phyloP scores from a whole-genome alignment of 805 yeast species.

The Yarrowia sp. region DNA sequence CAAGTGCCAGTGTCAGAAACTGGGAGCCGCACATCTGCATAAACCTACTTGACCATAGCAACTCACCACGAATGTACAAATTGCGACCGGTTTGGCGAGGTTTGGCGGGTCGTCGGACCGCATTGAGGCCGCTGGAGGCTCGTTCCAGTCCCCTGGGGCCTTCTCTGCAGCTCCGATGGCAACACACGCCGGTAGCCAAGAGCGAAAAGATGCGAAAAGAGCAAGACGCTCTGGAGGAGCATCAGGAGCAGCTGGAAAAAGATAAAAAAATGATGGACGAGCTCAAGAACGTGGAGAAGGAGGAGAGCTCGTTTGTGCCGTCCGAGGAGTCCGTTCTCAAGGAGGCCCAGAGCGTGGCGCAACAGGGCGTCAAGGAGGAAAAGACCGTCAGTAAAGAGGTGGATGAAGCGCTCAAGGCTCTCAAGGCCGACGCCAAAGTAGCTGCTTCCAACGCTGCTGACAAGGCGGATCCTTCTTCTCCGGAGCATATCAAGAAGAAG shows the following conservation, averaged over 20 bases:
- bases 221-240: slow-evolving; percentile 34
- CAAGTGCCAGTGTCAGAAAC: no score
- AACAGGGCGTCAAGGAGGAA: slow-evolving; percentile 12
- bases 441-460: slow-evolving; percentile 5
- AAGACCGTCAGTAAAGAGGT: slow-evolving; percentile 4
- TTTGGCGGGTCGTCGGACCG: neutral
- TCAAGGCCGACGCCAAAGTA: slow-evolving; percentile 5
- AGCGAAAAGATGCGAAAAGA: slow-evolving; percentile 31
- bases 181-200: slow-evolving; percentile 34
- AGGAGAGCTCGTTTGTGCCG: neutral
- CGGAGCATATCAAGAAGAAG: slow-evolving; percentile 40
- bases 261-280: slow-evolving; percentile 14
- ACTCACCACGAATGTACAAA: slow-evolving; percentile 3
- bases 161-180: slow-evolving; percentile 1
- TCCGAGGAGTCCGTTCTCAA: neutral
- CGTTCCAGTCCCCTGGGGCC: neutral
- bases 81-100: slow-evolving; percentile 12
- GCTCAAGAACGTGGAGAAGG: neutral
- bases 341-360: neutral
- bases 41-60: slow-evolving; percentile 7
- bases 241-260: slow-evolving; percentile 22
- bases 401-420: neutral
- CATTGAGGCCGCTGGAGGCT: slow-evolving; percentile 2
- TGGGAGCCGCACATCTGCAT: neutral
- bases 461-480: slow-evolving; percentile 3